Conservation (phyloP, 176 grass and related monocot species). For the Dactylis glomerata region DNA sequence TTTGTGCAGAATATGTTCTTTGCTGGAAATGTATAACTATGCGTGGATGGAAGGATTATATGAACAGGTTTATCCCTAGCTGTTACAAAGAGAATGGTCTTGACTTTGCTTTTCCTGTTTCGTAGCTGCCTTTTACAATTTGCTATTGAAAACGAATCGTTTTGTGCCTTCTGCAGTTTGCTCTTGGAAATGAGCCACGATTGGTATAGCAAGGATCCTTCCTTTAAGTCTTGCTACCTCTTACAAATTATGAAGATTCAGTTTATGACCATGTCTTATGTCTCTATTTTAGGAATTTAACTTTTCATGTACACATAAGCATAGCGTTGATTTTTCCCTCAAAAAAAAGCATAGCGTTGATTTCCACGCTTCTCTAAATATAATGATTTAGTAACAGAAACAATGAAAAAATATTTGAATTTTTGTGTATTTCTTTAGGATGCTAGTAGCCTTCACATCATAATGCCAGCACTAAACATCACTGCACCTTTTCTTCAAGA, state of each 20-base stretch:
- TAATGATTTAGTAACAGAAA: not conserved
- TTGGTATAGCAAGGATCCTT: not conserved
- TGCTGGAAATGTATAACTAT: not conserved
- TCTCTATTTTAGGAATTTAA: not conserved
- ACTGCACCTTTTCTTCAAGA: not conserved
- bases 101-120: not conserved
- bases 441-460: not conserved
- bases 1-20: slow-evolving; percentile 2
- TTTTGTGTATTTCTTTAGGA: not conserved
- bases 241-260: not conserved
- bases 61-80: not conserved
- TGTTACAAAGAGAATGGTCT: not conserved
- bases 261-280: not conserved
- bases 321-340: not conserved
- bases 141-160: not conserved
- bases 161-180: not conserved
- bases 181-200: not conserved
- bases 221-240: not conserved
- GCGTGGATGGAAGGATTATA: not conserved
- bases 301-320: not conserved
- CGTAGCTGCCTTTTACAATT: not conserved
- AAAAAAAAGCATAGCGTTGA: not conserved
- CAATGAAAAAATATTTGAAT: not conserved
- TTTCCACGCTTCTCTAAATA: not conserved
- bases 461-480: not conserved